phyloP scores from a whole-genome alignment of 495 filamentous ascomycete genomes.

The Podospora sp. region DNA sequence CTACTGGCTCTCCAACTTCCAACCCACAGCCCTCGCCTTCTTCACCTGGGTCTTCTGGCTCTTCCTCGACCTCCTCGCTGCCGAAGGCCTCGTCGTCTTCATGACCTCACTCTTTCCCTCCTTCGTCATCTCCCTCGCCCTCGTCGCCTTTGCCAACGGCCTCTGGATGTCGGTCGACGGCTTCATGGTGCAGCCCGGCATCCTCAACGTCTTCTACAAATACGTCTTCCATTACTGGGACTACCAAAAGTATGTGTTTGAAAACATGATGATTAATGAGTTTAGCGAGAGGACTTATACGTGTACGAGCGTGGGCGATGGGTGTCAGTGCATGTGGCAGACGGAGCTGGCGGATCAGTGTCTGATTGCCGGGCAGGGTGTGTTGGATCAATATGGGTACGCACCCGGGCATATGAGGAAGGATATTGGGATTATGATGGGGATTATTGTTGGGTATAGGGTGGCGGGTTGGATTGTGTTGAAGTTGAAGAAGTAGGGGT shows the following conservation, averaged over 20 bases:
- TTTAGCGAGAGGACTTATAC: constrained; percentile 63
- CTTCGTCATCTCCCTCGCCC: constrained; percentile 75
- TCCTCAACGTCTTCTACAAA: constrained; percentile 79
- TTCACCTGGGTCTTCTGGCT: constrained; percentile 84
- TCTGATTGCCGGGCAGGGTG: constrained; percentile 65
- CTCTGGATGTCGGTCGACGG: constrained; percentile 85
- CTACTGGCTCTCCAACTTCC: constrained; percentile 82
- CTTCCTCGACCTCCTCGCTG: constrained; percentile 80
- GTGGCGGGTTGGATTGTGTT: constrained; percentile 54
- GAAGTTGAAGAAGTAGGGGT: constrained; percentile 35
- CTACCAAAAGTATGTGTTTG: constrained; percentile 82
- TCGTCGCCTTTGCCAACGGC: constrained; percentile 80
- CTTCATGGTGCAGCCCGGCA: constrained; percentile 70
- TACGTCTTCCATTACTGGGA: constrained; percentile 87
- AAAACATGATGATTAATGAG: constrained; percentile 91
- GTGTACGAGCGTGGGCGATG: constrained; percentile 45
- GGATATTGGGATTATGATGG: constrained; percentile 75
- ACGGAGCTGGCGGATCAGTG: constrained; percentile 65
- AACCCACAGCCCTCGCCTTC: constrained; percentile 64
- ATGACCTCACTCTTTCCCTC: constrained; percentile 71
- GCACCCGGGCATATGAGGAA: constrained; percentile 61
- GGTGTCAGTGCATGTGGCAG: constrained; percentile 70
- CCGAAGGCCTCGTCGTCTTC: constrained; percentile 78
- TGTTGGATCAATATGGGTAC: constrained; percentile 70
- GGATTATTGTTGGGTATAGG: constrained; percentile 72